Evolutionary conservation across 2,329 filamentous ascomycete species (phyloP).

Genomic region (Periconia sp.): DNA sequence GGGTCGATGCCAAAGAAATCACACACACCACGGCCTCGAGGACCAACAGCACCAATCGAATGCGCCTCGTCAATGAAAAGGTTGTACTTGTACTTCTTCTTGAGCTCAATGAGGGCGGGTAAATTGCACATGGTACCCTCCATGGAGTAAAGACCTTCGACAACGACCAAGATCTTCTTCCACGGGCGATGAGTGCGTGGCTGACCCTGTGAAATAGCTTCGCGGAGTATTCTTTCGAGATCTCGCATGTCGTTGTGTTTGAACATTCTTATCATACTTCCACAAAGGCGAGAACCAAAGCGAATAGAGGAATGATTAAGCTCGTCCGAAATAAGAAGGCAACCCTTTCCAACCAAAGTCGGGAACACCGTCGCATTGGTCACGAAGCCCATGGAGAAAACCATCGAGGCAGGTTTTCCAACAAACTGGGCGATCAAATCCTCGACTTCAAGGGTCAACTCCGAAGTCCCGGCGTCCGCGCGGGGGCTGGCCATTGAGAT

Average conservation of each 20-base stretch:
- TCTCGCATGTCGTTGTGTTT: slow-evolving; percentile 96
- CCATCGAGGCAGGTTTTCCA: slow-evolving; percentile 90
- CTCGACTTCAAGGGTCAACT: slow-evolving; percentile 87
- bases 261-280: slow-evolving; percentile 93
- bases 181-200: slow-evolving; percentile 97
- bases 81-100: slow-evolving; percentile 95
- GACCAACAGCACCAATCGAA: slow-evolving; percentile 89
- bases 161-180: slow-evolving; percentile 97
- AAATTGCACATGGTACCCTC: slow-evolving; percentile 98
- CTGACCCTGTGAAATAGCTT: slow-evolving; percentile 94
- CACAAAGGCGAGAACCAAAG: slow-evolving; percentile 89
- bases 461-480: slow-evolving; percentile 81
- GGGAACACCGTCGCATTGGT: slow-evolving; percentile 95
- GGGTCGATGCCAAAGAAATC: slow-evolving; percentile 96
- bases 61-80: slow-evolving; percentile 97
- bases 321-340: slow-evolving; percentile 93
- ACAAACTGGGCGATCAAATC: slow-evolving; percentile 86
- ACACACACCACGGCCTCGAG: slow-evolving; percentile 86
- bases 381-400: slow-evolving; percentile 98
- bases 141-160: slow-evolving; percentile 98
- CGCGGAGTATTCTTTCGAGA: slow-evolving; percentile 81
- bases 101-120: slow-evolving; percentile 82
- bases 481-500: slow-evolving; percentile 81
- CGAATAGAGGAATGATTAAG: slow-evolving; percentile 98
- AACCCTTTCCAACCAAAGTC: slow-evolving; percentile 88